Percentiles rank a stretch among this genome's conserved stretches.
phyloP scores from a whole-genome alignment of 305 asterid species.

The Stenogyne calaminthoides region DNA sequence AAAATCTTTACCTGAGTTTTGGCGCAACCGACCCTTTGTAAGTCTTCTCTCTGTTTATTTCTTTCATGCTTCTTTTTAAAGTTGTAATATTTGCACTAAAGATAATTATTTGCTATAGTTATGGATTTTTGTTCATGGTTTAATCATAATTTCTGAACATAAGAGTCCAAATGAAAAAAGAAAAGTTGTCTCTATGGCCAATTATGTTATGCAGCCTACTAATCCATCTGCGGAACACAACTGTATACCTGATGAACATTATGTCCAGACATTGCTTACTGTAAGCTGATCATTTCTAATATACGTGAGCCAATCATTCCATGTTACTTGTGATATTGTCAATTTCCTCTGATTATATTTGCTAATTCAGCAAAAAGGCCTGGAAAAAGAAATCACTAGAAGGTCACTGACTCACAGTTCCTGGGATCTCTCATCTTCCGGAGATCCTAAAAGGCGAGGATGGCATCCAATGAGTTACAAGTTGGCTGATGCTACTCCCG shows the following conservation, averaged over 20 bases:
- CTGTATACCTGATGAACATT: constrained; percentile 98
- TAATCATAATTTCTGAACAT: constrained; percentile 17
- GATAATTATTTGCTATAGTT: background rate
- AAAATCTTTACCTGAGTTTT: constrained; percentile 90
- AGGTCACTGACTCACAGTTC: constrained; percentile 90
- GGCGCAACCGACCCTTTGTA: constrained; percentile 85
- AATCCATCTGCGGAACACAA: constrained; percentile 82
- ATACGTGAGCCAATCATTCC: background rate
- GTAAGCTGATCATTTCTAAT: constrained; percentile 49
- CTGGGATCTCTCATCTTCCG: constrained; percentile 79
- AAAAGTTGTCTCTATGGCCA: background rate
- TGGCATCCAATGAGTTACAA: constrained; percentile 99
- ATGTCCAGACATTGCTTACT: constrained; percentile 87
- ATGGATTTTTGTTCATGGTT: constrained; percentile 6
- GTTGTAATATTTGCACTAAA: constrained; percentile 10
- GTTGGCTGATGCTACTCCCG: constrained; percentile 77
- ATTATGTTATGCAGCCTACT: constrained; percentile 62
- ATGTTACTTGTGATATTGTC: constrained; percentile 6
- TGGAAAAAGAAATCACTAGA: constrained; percentile 73
- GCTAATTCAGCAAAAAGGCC: constrained; percentile 65
- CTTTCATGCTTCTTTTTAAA: constrained; percentile 16
- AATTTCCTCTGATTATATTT: constrained; percentile 17
- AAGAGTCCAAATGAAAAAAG: background rate
- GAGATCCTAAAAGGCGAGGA: constrained; percentile 72
- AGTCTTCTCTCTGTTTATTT: constrained; percentile 42